These are phyloP conservation scores for Boletellus deceptivus DNA, from an alignment of 1,284 basidiomycete genomes.

Conservation along the genomic window DNA sequence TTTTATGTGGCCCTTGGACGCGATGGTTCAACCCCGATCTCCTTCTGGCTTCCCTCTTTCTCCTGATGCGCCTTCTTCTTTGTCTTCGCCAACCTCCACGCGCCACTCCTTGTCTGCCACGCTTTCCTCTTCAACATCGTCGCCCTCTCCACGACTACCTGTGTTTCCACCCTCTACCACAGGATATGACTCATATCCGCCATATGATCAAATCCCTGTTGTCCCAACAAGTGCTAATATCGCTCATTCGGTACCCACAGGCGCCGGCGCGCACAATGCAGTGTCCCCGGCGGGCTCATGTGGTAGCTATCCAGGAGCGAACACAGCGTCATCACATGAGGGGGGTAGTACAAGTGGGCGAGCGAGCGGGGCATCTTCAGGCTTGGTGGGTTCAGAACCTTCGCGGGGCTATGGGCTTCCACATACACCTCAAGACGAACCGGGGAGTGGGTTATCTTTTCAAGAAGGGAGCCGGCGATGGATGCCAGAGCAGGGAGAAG, in stretches of 20 bases:
- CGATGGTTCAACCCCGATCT: conserved; percentile 8
- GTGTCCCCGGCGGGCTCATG: conserved; percentile 26
- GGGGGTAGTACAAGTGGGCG: conserved; percentile 13
- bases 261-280: conserved; percentile 14
- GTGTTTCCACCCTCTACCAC: background rate
- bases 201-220: background rate
- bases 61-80: conserved; percentile 1
- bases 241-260: conserved; percentile 2
- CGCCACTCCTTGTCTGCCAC: conserved; percentile 10
- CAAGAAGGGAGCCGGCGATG: conserved; percentile 5
- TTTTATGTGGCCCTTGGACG: background rate
- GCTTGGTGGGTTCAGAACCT: conserved; percentile 14
- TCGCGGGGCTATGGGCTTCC: conserved; percentile 7
- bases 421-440: background rate
- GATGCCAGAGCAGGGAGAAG: background rate
- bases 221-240: conserved; percentile 13
- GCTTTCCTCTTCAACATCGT: conserved; percentile 1
- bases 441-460: background rate
- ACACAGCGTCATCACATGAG: conserved; percentile 20
- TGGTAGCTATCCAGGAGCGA: conserved; percentile 16
- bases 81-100: background rate
- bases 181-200: background rate
- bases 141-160: background rate
- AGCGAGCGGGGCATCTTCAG: conserved; percentile 18
- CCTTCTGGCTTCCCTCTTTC: conserved; percentile 1